Base-by-base conservation (phyloP, 2,329 filamentous ascomycete genomes). In the Meredithiella fracta region DNA sequence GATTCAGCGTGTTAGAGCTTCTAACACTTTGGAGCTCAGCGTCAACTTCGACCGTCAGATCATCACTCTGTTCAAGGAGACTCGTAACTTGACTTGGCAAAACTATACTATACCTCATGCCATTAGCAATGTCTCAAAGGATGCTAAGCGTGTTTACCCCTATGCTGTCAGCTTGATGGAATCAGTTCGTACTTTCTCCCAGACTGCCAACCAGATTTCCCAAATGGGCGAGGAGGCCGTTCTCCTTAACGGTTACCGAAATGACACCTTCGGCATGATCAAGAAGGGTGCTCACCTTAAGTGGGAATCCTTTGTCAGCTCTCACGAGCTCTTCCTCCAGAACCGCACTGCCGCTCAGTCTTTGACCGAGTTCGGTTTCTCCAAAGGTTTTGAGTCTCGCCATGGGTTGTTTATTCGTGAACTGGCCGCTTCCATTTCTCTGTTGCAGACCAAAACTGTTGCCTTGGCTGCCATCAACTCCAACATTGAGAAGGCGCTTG, bases 101-200 rank as follows among this genome's bases (percentile, higher is more conserved):
- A 92, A 88, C 61, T 98, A 89, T 67, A 84, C 87, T 57, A 87
- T 98, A 23, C 94, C 94, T 7, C 92, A 98, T 67, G 82, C 86
- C 14, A 88, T 98, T 64, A 94, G 85, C 68, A 97, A 88, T 60
- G 88, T 95, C 55, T 94, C 94, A 1, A 98, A 97, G 68, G 92
- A 98, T 67, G 94, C 92, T n/a, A 95, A 96, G 70, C 81, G 92
- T 54, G 92, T 98, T 3, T 99, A 99, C 63, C 92, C 92, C 0
- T 98, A 94, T 65, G 92, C 94, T 23, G 90, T 98, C 61, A 97
- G 90, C 65, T 72, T 99, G 62, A 98, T 98, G 89, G 92, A 99
- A 70, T 97, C 89, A 64, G 88, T 97, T n/a, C 80, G 90, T 58
- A 97, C 89, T 0, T 84, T 94, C 60, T 79, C 88, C 1, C 91